phyloP scores from a whole-genome alignment of 116 monocot genomes.

The Iris pallida region DNA sequence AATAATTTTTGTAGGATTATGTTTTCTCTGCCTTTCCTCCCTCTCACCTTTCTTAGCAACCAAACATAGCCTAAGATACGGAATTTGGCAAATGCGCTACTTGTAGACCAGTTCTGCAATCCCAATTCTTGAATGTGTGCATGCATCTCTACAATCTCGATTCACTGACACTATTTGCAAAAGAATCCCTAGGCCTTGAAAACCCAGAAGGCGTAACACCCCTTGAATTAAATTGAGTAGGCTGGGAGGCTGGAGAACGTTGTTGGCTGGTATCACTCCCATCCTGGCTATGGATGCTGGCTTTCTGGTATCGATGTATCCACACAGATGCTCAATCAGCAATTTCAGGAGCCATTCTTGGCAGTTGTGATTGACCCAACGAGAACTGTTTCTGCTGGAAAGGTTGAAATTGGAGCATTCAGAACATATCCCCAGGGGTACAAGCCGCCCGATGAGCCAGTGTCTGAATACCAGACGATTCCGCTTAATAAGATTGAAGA shows the following conservation, averaged over 20 bases:
- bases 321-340: constrained; percentile 96
- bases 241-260: constrained; percentile 91
- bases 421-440: constrained; percentile 90
- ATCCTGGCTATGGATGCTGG: constrained; percentile 99
- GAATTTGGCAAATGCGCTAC: too few species aligned
- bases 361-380: constrained; percentile 97
- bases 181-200: too few species aligned
- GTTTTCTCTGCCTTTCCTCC: too few species aligned
- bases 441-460: constrained; percentile 94
- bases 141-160: too few species aligned
- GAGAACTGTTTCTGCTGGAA: constrained; percentile 92
- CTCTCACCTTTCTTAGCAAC: too few species aligned
- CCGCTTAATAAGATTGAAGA: constrained; percentile 99
- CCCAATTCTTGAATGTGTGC: too few species aligned
- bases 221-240: constrained; percentile 18
- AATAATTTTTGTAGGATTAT: too few species aligned
- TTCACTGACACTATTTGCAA: too few species aligned
- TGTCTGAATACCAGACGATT: constrained; percentile 96
- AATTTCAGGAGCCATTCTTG: constrained; percentile 91
- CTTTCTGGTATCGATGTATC: constrained; percentile 94
- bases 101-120: too few species aligned
- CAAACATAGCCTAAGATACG: too few species aligned
- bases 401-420: constrained; percentile 96
- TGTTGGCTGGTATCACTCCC: constrained; percentile 99
- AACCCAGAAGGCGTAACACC: too few species aligned